Evolutionary conservation across 805 yeast genomes (phyloP), one percentile per base, ranked within the genome.

Genomic region (Monosporozyma aquatica): DNA sequence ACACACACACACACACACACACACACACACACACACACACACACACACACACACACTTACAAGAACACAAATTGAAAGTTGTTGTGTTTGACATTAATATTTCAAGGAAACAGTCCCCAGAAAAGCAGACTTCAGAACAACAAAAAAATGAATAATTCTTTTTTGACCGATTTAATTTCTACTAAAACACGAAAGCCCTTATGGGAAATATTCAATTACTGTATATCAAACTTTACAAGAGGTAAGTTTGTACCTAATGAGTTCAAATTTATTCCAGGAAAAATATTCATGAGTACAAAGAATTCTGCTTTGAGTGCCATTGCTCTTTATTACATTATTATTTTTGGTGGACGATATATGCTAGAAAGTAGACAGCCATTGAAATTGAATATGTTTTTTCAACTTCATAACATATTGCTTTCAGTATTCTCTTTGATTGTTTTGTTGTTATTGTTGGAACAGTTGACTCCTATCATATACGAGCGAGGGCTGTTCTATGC

Each of bases 311-410:
- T 72, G 20, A 59, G 63, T 8, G 76, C 74, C 41, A 81, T 87
- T 49, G 67, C 71, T 22, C 56, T 72, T 13, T 90, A 90, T 70
- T 90, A 90, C 59, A 59, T 78, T 32, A 72, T 84, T 35, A 82
- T 90, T 46, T 86, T 87, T 59, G 94, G 96, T 47, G 96, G 96
- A 44, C 80, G 87, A 56, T 68, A 65, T 42, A 52, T 85, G 37
- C 69, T 83, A 64, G 66, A 68, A 44, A 67, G 70, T 36, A 64
- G 70, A 37, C 73, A 79, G 33, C 85, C 95, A 10, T 73, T 84
- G 63, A 82, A 81, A 65, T 71, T 89, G 62, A 82, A 79, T 61
- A 61, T 67, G 32, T 59, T 87, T 48, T 87, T 86, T 72, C 95
- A 87, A 68, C 54, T 87, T 45, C 98, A 90, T 67, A 90, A 90